These are phyloP conservation scores for Exophiala dermatitidis DNA, from an alignment of 2,329 filamentous ascomycete genomes.

Conservation along the genomic window DNA sequence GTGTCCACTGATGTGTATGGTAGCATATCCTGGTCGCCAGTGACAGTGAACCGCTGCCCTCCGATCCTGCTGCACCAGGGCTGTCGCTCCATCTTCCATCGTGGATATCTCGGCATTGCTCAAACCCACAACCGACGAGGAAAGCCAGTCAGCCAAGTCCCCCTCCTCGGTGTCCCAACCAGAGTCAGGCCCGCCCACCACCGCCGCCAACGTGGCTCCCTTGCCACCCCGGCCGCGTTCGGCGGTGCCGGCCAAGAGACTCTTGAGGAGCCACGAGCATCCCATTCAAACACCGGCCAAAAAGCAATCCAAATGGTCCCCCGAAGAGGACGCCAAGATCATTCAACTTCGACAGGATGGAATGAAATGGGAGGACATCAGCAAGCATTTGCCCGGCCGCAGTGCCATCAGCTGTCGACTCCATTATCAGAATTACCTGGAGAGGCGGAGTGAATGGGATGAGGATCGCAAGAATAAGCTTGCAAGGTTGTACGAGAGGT, in stretches of 20 bases:
- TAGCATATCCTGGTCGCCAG: conserved; percentile 6
- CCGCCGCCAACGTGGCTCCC: conserved; percentile 21
- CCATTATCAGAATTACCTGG: conserved; percentile 95
- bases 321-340: conserved; percentile 86
- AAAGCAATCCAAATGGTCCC: conserved; percentile 95
- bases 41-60: neutral
- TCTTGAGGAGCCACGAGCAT: conserved; percentile 34
- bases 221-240: conserved; percentile 21
- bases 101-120: conserved; percentile 94
- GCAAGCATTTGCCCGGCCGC: conserved; percentile 77
- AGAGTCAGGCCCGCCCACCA: conserved; percentile 21
- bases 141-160: conserved; percentile 24
- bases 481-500: conserved; percentile 91
- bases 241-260: conserved; percentile 30
- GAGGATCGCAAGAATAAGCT: conserved; percentile 97
- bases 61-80: neutral
- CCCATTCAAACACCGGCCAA: conserved; percentile 63
- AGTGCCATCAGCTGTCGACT: conserved; percentile 91
- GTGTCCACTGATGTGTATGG: conserved; percentile 9
- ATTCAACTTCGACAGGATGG: conserved; percentile 82
- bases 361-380: conserved; percentile 99
- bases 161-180: conserved; percentile 19
- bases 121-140: conserved; percentile 47
- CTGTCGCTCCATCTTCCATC: conserved; percentile 41
- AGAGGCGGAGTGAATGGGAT: conserved; percentile 88